Evolutionary conservation across 2,329 filamentous ascomycete species (phyloP).

Genomic region (Fusarium sp.): DNA sequence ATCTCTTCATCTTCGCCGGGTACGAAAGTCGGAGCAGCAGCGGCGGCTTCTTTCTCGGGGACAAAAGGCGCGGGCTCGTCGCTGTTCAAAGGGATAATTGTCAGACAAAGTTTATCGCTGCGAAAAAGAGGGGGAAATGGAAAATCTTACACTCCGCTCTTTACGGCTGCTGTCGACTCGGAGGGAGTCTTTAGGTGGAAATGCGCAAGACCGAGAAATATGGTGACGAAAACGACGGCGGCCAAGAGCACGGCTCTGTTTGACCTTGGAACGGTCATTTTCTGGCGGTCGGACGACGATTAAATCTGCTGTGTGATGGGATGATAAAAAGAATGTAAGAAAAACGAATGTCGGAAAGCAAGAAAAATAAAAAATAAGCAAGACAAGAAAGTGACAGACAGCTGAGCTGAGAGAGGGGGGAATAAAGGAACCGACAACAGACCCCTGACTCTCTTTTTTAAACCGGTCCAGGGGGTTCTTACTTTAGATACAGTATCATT

Average conservation of each 20-base stretch:
- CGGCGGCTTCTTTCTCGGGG: constrained; percentile 24
- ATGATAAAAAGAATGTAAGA: not conserved
- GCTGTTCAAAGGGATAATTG: not conserved
- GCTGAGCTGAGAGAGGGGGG: constrained; percentile 10
- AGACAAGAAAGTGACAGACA: not conserved
- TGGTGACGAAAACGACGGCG: constrained; percentile 24
- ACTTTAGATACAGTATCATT: not conserved
- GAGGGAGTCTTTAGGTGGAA: constrained; percentile 20
- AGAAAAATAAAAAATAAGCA: not conserved
- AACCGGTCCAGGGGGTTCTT: not conserved
- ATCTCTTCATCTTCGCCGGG: constrained; percentile 12
- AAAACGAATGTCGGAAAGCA: not conserved
- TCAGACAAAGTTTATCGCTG: not conserved
- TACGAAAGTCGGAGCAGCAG: constrained; percentile 9
- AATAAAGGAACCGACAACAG: not conserved
- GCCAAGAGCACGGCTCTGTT: constrained; percentile 26
- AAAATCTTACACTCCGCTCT: constrained; percentile 11
- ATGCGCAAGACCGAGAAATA: constrained; percentile 26
- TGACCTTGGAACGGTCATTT: constrained; percentile 23
- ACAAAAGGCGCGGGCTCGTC: constrained; percentile 21
- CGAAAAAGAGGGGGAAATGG: not conserved
- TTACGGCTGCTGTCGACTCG: not conserved
- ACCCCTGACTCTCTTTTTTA: constrained; percentile 27
- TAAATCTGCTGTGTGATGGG: not conserved
- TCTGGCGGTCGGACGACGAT: not conserved